phyloP scores from a whole-genome alignment of 2,329 filamentous ascomycete genomes.

The Fusarium mexicanum region DNA sequence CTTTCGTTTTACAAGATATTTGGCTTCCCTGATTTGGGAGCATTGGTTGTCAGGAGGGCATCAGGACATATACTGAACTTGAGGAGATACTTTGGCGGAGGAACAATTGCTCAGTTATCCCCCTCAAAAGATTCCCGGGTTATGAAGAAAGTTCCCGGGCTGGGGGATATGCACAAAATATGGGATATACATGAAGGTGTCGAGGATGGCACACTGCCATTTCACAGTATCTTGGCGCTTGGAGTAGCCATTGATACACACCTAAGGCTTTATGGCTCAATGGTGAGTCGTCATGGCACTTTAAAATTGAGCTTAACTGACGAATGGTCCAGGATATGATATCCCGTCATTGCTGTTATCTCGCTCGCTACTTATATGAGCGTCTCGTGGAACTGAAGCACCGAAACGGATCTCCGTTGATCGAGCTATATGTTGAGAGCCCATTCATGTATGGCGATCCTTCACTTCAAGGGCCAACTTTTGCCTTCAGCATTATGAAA shows the following conservation, averaged over 20 bases:
- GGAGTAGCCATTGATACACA: constrained; percentile 68
- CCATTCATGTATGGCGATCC: constrained; percentile 58
- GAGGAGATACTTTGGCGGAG: constrained; percentile 73
- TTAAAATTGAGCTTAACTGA: background rate
- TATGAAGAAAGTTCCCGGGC: constrained; percentile 52
- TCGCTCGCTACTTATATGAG: constrained; percentile 61
- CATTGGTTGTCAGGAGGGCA: constrained; percentile 64
- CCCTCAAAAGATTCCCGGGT: constrained; percentile 38
- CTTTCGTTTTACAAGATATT: constrained; percentile 75
- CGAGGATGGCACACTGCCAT: constrained; percentile 74
- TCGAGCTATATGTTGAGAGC: constrained; percentile 64
- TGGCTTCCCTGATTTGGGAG: constrained; percentile 72
- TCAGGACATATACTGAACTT: constrained; percentile 65
- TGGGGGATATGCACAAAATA: constrained; percentile 47
- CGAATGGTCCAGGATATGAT: constrained; percentile 52
- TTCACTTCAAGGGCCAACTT: constrained; percentile 65
- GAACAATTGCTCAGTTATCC: constrained; percentile 68
- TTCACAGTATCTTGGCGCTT: constrained; percentile 71
- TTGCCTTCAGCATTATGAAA: constrained; percentile 71
- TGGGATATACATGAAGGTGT: constrained; percentile 67
- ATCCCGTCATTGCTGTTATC: constrained; percentile 65
- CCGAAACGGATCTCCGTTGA: constrained; percentile 61
- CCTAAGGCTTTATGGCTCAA: constrained; percentile 63
- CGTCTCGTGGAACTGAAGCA: constrained; percentile 61
- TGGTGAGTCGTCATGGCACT: constrained; percentile 46